phyloP scores from a whole-genome alignment of 2,329 filamentous ascomycete species.

The Tympanopsis confertula region DNA sequence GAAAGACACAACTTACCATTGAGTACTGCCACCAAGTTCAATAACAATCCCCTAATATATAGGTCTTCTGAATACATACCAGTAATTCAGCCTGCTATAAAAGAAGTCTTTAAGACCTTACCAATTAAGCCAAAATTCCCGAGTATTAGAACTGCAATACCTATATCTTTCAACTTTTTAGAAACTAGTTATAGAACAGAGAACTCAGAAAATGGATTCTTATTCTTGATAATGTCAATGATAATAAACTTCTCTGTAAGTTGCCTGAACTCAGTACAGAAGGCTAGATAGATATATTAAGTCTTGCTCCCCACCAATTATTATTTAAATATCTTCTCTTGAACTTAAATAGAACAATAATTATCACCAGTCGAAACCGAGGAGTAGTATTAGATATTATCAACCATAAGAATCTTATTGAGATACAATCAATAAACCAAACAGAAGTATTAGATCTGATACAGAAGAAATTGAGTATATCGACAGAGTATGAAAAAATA shows the following conservation, averaged over 20 bases:
- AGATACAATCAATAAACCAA: not conserved
- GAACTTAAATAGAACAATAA: conserved; percentile 7
- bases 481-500: conserved; percentile 6
- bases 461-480: conserved; percentile 2
- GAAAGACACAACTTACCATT: conserved; percentile 13
- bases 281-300: no score
- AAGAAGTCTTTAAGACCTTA: conserved; percentile 6
- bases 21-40: conserved; percentile 7
- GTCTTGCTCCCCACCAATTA: conserved; percentile 6
- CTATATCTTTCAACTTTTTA: no score
- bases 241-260: conserved; percentile 9
- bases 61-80: conserved; percentile 11
- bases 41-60: conserved; percentile 6
- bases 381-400: not conserved
- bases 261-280: no score
- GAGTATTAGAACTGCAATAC: conserved; percentile 5
- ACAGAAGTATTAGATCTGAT: conserved; percentile 1
- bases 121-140: conserved; percentile 5
- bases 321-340: conserved; percentile 2
- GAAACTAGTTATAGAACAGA: no score
- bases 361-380: conserved; percentile 4
- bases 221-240: conserved; percentile 16
- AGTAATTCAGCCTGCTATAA: conserved; percentile 10
- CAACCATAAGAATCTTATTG: not conserved
- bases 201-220: conserved; percentile 14